Evolutionary conservation across 306 rosid genomes (phyloP).

Genomic region (Geum urbanum): DNA sequence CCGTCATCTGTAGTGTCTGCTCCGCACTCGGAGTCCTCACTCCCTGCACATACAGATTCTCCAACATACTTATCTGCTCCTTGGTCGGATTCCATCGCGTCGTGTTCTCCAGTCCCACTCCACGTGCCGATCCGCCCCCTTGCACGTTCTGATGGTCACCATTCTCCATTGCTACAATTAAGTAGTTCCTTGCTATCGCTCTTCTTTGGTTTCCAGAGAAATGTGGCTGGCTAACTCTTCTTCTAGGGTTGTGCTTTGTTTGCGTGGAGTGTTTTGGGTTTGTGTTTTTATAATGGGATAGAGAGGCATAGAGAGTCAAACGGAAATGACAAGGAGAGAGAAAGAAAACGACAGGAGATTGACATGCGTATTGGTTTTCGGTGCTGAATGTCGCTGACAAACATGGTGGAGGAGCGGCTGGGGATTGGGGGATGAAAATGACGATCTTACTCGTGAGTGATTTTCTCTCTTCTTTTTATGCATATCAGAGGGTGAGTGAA

Average conservation of each 20-base stretch:
- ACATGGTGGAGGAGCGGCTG: conserved; percentile 76
- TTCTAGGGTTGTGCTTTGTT: neutral
- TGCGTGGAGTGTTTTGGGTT: conserved; percentile 35
- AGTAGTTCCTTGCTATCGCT: neutral
- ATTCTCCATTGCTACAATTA: conserved; percentile 24
- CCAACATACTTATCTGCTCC: conserved; percentile 74
- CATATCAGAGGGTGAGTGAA: neutral
- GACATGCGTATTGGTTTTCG: conserved; percentile 97
- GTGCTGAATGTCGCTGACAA: conserved; percentile 89
- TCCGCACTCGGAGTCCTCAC: conserved; percentile 81
- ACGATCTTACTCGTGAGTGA: conserved; percentile 31
- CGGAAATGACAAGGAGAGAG: conserved; percentile 14
- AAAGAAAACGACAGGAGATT: conserved; percentile 37
- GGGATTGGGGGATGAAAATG: conserved; percentile 19
- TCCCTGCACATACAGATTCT: conserved; percentile 74
- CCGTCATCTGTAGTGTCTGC: conserved; percentile 69
- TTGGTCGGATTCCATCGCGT: conserved; percentile 83
- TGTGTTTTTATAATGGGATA: conserved; percentile 36
- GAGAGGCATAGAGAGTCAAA: conserved; percentile 31
- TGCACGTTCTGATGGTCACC: neutral
- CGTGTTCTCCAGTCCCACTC: conserved; percentile 26
- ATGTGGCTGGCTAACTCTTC: neutral
- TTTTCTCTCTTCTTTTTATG: conserved; percentile 20
- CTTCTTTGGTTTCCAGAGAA: neutral
- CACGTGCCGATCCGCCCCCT: neutral